Evolutionary conservation across 768 basidiomycete species (phyloP), one percentile per base, ranked within the genome.

Genomic region (Xerocomellus chrysenteron): DNA sequence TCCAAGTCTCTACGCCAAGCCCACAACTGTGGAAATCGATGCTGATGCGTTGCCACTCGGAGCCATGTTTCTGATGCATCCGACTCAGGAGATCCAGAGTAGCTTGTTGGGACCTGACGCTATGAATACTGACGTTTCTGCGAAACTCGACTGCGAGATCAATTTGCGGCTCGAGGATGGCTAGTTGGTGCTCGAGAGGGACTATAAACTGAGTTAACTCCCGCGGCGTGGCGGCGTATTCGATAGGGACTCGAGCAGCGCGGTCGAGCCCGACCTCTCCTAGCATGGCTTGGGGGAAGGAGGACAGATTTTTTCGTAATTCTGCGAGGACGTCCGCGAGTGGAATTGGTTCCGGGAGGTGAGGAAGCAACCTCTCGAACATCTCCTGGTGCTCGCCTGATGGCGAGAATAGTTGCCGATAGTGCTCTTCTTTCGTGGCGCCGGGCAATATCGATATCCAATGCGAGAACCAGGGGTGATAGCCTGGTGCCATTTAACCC

Each of bases 261-360:
- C 89, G 84, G 73, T 99, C 96, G 37, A 99, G 73, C 2, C 96
- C 96, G 7, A 98, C 87, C 74, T 99, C 96, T 40, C 96, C 96
- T 2, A 99, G 75, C 84, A 97, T 89, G 12, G 92, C 87, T 40
- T 74, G 66, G 2, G 90, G 84, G 62, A 86, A 86, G 2, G 69
- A 68, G n/a, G 62, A 59, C 16, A 98, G 79, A 67, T 88, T 81
- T 8, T 60, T 56, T 47, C 84, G 82, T 49, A 98, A 70, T 26
- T 84, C 81, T 10, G 67, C 58, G 17, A 96, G 70, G 35, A 94
- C 65, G n/a, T 82, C 74, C 9, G 65, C 60, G 24, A 96, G 78
- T 0, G 82, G 71, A 12, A 79, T 77, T 0, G 95, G 96, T 10
- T 87, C 82, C 0, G 94, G 94, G 19, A 98, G 81, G 45, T 66